A percentile compares a stretch with the other conserved stretches of the same genome.
Evolutionary conservation across 1,284 basidiomycete genomes (phyloP).

Genomic region (Vanrija humicola): DNA sequence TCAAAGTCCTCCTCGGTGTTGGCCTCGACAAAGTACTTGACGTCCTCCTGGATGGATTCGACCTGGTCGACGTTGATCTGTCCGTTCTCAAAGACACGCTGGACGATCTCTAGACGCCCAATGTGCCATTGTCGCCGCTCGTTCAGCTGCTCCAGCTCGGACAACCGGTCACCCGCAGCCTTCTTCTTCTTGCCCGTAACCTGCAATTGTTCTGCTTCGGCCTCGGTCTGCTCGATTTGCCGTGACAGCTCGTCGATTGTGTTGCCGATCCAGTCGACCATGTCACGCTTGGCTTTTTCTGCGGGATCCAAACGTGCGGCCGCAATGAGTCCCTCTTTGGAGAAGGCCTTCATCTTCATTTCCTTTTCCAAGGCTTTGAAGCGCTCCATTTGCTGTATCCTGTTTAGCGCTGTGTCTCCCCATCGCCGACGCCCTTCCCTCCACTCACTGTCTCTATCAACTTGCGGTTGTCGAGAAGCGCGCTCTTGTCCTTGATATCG

Average conservation of each 20-base stretch:
- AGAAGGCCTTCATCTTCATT: constrained; percentile 99
- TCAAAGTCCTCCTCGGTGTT: constrained; percentile 97
- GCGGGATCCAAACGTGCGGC: constrained; percentile 93
- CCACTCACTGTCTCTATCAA: constrained; percentile 91
- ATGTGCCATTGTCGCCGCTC: constrained; percentile 97
- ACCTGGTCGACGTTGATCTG: constrained; percentile 80
- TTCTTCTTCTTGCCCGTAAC: constrained; percentile 67
- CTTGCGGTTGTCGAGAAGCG: constrained; percentile 86
- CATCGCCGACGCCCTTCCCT: not conserved
- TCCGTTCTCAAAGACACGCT: constrained; percentile 92
- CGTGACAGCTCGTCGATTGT: constrained; percentile 89
- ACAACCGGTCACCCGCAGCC: constrained; percentile 62
- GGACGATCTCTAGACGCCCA: constrained; percentile 83
- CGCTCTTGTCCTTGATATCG: constrained; percentile 99
- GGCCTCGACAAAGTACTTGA: constrained; percentile 93
- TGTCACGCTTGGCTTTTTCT: constrained; percentile 92
- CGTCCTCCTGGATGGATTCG: constrained; percentile 82
- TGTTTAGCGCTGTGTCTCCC: not conserved
- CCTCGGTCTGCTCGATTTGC: constrained; percentile 91
- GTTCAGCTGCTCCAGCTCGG: constrained; percentile 82
- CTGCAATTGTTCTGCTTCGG: constrained; percentile 80
- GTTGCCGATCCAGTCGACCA: constrained; percentile 76
- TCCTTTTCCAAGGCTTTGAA: constrained; percentile 99
- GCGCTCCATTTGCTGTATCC: constrained; percentile 97
- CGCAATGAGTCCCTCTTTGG: constrained; percentile 95